Evolutionary conservation across 495 filamentous ascomycete genomes (phyloP).

Genomic region (Aspergillus cristatus): DNA sequence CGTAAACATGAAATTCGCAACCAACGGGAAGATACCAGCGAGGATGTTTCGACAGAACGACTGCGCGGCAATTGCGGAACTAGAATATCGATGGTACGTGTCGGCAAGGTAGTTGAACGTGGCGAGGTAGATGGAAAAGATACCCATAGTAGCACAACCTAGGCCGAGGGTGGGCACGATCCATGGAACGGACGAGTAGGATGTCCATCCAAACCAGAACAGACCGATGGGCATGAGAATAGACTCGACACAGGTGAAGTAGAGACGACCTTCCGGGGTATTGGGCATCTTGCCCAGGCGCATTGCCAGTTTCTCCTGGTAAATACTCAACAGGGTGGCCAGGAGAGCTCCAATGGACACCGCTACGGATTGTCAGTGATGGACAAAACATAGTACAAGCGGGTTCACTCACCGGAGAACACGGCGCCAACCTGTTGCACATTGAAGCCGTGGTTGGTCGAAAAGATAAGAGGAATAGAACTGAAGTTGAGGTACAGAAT

Average conservation of each 20-base stretch:
- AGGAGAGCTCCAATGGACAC: constrained; percentile 52
- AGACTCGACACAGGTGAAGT: constrained; percentile 60
- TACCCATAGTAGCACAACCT: constrained; percentile 61
- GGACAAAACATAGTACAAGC: neutral
- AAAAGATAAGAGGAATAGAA: constrained; percentile 61
- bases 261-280: constrained; percentile 64
- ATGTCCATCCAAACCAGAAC: constrained; percentile 64
- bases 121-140: constrained; percentile 68
- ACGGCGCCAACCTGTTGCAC: constrained; percentile 51
- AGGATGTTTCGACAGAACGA: constrained; percentile 53
- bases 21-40: constrained; percentile 63
- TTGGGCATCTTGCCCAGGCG: constrained; percentile 27
- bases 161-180: constrained; percentile 58
- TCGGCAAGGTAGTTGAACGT: constrained; percentile 82
- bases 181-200: constrained; percentile 53
- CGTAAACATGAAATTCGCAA: constrained; percentile 55
- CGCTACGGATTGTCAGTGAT: constrained; percentile 18
- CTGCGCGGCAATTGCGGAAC: constrained; percentile 61
- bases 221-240: constrained; percentile 53
- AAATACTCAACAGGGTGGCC: constrained; percentile 54
- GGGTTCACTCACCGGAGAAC: constrained; percentile 36
- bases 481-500: constrained; percentile 66
- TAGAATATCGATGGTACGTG: constrained; percentile 64
- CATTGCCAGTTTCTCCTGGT: constrained; percentile 44
- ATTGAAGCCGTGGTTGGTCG: constrained; percentile 50